Conservation (phyloP, 176 grass and related monocot species). For the Dactylis glomerata region DNA sequence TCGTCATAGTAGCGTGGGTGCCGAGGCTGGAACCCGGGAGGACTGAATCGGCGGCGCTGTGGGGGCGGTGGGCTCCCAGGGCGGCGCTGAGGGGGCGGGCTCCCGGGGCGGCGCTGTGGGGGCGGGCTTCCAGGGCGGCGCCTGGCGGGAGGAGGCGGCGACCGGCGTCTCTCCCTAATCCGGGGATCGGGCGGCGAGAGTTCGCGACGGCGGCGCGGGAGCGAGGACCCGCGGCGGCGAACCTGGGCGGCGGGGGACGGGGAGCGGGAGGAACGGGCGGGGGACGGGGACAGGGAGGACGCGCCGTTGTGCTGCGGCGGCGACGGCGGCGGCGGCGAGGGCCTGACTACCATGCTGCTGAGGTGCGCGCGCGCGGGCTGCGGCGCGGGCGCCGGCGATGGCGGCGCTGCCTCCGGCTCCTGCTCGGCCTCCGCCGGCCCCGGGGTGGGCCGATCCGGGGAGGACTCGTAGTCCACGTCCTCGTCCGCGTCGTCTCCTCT, state of each 20-base stretch:
- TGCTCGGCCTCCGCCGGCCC: neutral
- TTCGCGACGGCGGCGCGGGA: constrained; percentile 28
- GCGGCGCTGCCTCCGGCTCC: neutral
- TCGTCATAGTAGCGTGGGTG: constrained; percentile 38
- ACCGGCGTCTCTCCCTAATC: constrained; percentile 35
- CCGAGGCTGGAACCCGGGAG: constrained; percentile 44
- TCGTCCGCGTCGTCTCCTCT: constrained; percentile 40
- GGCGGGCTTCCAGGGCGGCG: constrained; percentile 36
- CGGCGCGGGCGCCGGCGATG: neutral
- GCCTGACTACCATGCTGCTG: constrained; percentile 51
- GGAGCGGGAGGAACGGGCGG: neutral
- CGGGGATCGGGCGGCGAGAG: constrained; percentile 29
- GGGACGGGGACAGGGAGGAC: constrained; percentile 17
- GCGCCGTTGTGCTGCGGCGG: constrained; percentile 13
- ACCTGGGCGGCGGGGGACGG: neutral
- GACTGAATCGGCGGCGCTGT: constrained; percentile 47
- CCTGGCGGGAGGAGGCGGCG: constrained; percentile 25
- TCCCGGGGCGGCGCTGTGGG: constrained; percentile 33
- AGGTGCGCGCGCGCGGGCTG: constrained; percentile 26
- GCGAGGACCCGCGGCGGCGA: constrained; percentile 30
- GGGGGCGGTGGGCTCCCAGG: constrained; percentile 40
- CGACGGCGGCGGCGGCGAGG: neutral
- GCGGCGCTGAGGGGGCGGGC: constrained; percentile 23
- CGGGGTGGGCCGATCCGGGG: constrained; percentile 7
- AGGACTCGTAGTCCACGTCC: constrained; percentile 37